A percentile compares a stretch with the other conserved stretches of the same genome.
Conservation (phyloP, 2,329 filamentous ascomycete species). For the Fusarium irregulare region DNA sequence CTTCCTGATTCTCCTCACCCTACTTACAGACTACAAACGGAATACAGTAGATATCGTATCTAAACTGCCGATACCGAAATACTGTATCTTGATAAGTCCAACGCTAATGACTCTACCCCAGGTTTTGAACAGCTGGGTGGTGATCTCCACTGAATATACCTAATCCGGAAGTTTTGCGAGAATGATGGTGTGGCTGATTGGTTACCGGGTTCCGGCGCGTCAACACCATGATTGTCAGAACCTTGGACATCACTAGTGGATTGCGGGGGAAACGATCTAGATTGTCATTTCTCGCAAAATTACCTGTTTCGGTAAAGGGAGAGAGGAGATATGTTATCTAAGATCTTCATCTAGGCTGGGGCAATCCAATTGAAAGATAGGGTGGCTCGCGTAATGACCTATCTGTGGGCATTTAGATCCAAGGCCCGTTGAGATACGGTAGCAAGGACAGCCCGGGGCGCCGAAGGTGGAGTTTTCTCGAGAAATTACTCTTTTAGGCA, state of each 20-base stretch:
- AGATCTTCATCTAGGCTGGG: background rate
- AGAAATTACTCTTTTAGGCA: slow-evolving; percentile 2
- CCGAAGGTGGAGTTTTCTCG: background rate
- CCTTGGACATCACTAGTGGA: background rate
- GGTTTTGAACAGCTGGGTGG: background rate
- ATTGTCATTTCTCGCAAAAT: background rate
- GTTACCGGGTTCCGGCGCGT: background rate
- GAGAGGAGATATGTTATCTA: background rate
- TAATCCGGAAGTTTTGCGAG: background rate
- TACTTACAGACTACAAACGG: background rate
- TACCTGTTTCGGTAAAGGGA: background rate
- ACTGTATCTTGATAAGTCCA: slow-evolving; percentile 15
- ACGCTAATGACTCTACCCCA: slow-evolving; percentile 15
- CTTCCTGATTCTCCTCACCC: background rate
- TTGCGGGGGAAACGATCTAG: slow-evolving; percentile 12
- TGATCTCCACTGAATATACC: slow-evolving; percentile 3
- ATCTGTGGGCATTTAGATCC: too few relatives aligned
- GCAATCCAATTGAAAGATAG: too few relatives aligned
- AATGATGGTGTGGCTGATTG: background rate
- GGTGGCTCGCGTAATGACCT: background rate
- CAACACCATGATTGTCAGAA: background rate
- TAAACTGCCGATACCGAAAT: slow-evolving; percentile 5
- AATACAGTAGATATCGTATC: background rate
- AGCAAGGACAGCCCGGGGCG: background rate
- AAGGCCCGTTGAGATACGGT: background rate